A percentile compares a stretch with the other conserved stretches of the same genome.
phyloP scores from a whole-genome alignment of 345 rosid genomes.

The Noccaea caerulescens region DNA sequence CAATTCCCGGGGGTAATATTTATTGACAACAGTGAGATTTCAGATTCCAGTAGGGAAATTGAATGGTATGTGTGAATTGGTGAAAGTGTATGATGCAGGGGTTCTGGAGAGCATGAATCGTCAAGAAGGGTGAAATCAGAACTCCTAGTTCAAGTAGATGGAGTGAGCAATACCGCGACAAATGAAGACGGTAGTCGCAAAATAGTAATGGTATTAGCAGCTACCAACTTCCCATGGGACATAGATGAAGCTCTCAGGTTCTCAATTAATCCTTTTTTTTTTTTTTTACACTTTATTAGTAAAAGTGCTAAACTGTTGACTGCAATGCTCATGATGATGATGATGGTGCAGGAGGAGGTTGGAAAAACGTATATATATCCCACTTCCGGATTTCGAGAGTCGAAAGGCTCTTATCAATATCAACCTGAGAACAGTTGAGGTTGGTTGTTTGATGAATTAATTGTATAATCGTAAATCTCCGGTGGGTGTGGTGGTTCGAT shows the following conservation, averaged over 20 bases:
- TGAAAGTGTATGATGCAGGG: slow-evolving; percentile 50
- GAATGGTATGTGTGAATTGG: slow-evolving; percentile 11
- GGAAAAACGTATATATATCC: slow-evolving; percentile 98
- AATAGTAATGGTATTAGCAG: slow-evolving; percentile 98
- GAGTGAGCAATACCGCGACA: slow-evolving; percentile 86
- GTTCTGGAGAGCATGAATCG: slow-evolving; percentile 98
- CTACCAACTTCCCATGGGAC: slow-evolving; percentile 99
- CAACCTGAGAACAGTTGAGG: slow-evolving; percentile 97
- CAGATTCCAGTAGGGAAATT: not conserved
- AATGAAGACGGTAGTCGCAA: slow-evolving; percentile 96
- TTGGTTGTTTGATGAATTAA: slow-evolving; percentile 37
- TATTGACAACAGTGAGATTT: slow-evolving; percentile 12
- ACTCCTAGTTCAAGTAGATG: slow-evolving; percentile 99
- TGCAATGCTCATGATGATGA: not conserved
- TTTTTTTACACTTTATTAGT: not conserved
- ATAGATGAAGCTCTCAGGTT: slow-evolving; percentile 99
- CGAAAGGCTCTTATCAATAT: slow-evolving; percentile 96
- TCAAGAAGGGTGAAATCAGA: slow-evolving; percentile 99
- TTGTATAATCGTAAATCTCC: slow-evolving; percentile 9
- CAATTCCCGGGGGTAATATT: slow-evolving; percentile 88
- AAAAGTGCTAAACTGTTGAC: slow-evolving; percentile 1
- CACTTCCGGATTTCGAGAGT: slow-evolving; percentile 97
- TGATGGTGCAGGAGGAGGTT: slow-evolving; percentile 83
- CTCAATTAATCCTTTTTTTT: not conserved
- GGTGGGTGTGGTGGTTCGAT: not conserved